Base-by-base conservation (phyloP, 441 rosid species). In the Melastoma candidum region DNA sequence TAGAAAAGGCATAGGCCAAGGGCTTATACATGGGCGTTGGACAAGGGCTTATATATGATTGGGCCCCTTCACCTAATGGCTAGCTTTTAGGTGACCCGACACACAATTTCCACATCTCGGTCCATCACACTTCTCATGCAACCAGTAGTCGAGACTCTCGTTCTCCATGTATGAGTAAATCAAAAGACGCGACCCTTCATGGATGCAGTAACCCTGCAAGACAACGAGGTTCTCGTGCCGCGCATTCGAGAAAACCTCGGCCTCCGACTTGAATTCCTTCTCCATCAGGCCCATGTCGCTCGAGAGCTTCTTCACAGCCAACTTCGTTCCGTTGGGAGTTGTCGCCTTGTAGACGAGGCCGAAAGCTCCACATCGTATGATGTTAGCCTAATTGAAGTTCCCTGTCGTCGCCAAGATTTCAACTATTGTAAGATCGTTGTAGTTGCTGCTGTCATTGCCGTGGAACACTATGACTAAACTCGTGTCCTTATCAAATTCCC, bases 401-500 rank as follows among this genome's bases (percentile, higher is more conserved):
- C 8, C 0, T 4, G 36, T 54, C 12, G 3, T 47, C 4, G 0
- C 12, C 0, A 17, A 5, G 48, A 24, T 41, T 24, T 54, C 48
- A 25, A 10, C 10, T 25, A 51, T 22, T 8, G 14, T 22, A 29
- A 44, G 55, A 32, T 25, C 2, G 44, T 51, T 8, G 39, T 3
- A 29, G 39, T 3, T 3, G 39, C 4, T 29, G 1, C 2, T 29
- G 39, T 29, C 39, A 53, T 79, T 79, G 63, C 73, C 74, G 12
- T 73, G 77, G 68, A 86, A 83, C 68, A 79, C 57, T 52, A 80
- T 67, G 49, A 86, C 86, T 10, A 83, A 69, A 73, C 79, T 77
- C 51, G 77, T 65, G 61, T 83, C 80, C 74, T 77, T 79, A 53
- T 69, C 78, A 36, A 63, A 63, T 22, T 76, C 78, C 1, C 73